Evolutionary conservation across 257 asterid genomes (phyloP).

Genomic region (Thymus quinquecostatus): DNA sequence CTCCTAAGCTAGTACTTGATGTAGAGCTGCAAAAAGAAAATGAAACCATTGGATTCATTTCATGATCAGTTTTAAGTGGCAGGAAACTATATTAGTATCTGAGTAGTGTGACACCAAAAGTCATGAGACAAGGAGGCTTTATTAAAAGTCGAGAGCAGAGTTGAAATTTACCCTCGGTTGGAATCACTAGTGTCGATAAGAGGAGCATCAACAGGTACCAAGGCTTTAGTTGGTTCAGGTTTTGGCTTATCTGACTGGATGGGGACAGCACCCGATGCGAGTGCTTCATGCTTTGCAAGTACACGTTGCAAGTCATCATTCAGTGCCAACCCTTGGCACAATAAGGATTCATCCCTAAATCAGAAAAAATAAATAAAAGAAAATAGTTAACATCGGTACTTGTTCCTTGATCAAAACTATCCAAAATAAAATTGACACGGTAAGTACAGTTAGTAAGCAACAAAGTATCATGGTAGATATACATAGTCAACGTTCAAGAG

Average conservation of each 20-base stretch:
- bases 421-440: constrained; percentile 16
- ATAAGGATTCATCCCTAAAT: constrained; percentile 85
- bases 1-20: constrained; percentile 57
- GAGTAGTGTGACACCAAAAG: neutral
- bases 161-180: constrained; percentile 63
- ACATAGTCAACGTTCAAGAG: constrained; percentile 13
- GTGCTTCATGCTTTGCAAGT: constrained; percentile 86
- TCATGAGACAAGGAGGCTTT: constrained; percentile 17
- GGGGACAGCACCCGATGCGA: constrained; percentile 67
- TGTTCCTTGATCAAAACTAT: constrained; percentile 12
- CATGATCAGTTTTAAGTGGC: neutral
- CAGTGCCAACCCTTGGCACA: constrained; percentile 89
- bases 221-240: constrained; percentile 55
- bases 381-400: constrained; percentile 12
- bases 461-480: neutral
- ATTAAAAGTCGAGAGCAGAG: constrained; percentile 21
- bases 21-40: constrained; percentile 54
- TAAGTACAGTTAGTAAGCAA: neutral
- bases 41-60: neutral
- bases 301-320: constrained; percentile 95
- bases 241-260: constrained; percentile 56
- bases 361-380: constrained; percentile 22
- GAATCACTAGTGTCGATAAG: constrained; percentile 82
- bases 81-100: constrained; percentile 11
- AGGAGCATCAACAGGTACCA: constrained; percentile 70